Conservation (phyloP, 148 eudicot species). For the Pouteria glomerata region DNA sequence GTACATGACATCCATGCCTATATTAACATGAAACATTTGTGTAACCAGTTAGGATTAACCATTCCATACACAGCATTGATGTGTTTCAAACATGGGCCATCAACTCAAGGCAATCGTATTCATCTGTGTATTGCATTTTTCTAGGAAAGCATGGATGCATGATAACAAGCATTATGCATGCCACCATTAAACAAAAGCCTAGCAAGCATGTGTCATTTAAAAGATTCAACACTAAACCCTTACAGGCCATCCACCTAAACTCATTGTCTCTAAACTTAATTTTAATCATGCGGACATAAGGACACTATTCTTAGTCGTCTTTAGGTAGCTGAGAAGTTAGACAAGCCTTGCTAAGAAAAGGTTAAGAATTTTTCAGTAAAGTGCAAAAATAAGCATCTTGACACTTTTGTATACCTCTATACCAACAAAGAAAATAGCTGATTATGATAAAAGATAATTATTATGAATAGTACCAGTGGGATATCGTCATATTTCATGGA, state of each 20-base stretch:
- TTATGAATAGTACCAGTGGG: constrained; percentile 1
- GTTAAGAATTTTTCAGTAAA: background rate
- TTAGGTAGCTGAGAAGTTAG: constrained; percentile 10
- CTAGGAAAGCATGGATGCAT: constrained; percentile 8
- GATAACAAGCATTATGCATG: background rate
- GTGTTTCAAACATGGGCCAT: background rate
- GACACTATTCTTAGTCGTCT: constrained; percentile 1
- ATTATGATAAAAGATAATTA: background rate
- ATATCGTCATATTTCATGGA: constrained; percentile 1
- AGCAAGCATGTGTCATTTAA: constrained; percentile 7
- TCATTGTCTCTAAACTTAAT: constrained; percentile 5
- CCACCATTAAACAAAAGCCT: background rate
- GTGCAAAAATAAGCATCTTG: constrained; percentile 16
- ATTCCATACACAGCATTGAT: background rate
- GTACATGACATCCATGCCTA: background rate
- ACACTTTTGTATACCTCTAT: constrained; percentile 14
- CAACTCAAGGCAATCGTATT: background rate
- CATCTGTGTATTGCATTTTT: background rate
- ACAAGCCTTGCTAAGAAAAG: constrained; percentile 7
- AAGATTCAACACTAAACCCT: background rate
- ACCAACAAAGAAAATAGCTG: constrained; percentile 2
- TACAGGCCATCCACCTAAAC: constrained; percentile 15
- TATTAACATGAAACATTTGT: background rate
- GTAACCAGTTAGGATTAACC: background rate
- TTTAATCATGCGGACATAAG: constrained; percentile 33